Base-by-base conservation (phyloP, 192 early-diverging fungal species). In the Podila verticillata region DNA sequence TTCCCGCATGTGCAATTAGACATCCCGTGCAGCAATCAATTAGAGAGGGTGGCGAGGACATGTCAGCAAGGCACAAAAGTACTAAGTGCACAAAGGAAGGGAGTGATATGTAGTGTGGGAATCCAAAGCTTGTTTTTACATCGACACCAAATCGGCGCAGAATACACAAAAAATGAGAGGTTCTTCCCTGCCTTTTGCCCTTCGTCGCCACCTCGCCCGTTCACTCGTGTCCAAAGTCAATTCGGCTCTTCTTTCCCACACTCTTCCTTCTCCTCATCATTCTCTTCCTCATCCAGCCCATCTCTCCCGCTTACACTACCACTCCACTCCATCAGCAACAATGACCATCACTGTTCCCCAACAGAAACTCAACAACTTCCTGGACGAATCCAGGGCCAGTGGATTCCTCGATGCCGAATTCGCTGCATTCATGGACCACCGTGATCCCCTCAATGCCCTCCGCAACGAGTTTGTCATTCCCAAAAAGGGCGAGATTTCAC, bases 381-480 rank as follows among this genome's bases (percentile, higher is more conserved):
- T 80, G 49, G 68, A 54, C 34, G 20, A 68, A 62, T 80, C 77
- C 19, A 67, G 39, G 15, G 77, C 77, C 28, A 20, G 9, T 4
- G 39, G 54, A 22, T 72, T 72, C 57, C 66, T 82, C 29, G 70
- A 74, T 63, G 20, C 61, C 24, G 64, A 74, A 6, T 92, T 94
- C 87, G 89, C 93, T 9, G 54, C 64, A 48, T 66, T 65, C 39
- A 85, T 95, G 82, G 93, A 95, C 70, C 72, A 73, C 4, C 63
- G 64, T 15, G 92, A 93, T 72, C 81, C 91, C 24, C 87, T 93
- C 22, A 78, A 69, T 19, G 39, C 66, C 8, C 81, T 93, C 49
- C 89, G 93, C 69, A 68, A 68, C 57, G 92, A 96, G 81, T 96
- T 96, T 85, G 80, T 61, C 26, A 89, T 94, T 34, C 94, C 94